A percentile compares a stretch with the other conserved stretches of the same genome.
Evolutionary conservation across 2,329 filamentous ascomycete genomes (phyloP).

Genomic region (Ceratocystis huliohia): DNA sequence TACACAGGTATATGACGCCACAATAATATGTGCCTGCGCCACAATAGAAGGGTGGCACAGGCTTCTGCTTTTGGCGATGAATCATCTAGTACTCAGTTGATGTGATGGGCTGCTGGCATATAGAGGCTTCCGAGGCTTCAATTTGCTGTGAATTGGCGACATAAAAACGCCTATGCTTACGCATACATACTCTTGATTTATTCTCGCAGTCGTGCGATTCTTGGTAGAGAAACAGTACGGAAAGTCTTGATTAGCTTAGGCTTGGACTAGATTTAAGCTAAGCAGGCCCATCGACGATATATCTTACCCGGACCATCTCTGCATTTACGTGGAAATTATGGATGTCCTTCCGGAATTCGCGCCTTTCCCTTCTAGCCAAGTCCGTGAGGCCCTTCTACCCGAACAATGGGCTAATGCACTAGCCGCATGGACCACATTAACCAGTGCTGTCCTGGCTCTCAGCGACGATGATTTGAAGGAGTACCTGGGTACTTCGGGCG

Average conservation of each 20-base stretch:
- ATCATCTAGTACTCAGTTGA: constrained; percentile 9
- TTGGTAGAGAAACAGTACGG: neutral
- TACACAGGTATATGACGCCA: constrained; percentile 1
- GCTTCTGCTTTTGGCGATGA: constrained; percentile 14
- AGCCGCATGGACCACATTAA: constrained; percentile 60
- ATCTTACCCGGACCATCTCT: neutral
- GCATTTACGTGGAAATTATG: constrained; percentile 27
- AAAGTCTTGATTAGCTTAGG: neutral
- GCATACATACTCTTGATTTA: neutral
- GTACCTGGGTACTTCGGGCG: neutral
- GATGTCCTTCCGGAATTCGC: constrained; percentile 56
- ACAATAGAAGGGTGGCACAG: constrained; percentile 9
- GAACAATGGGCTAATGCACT: constrained; percentile 68
- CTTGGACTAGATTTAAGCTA: neutral
- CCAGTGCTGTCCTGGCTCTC: constrained; percentile 51
- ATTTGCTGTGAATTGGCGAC: neutral
- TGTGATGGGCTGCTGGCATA: neutral
- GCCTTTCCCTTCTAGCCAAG: constrained; percentile 56
- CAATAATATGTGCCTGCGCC: constrained; percentile 8
- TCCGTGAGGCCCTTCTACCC: constrained; percentile 52
- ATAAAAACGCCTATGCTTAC: neutral
- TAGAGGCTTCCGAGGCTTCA: neutral
- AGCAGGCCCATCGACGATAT: neutral
- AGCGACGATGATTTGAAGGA: constrained; percentile 42
- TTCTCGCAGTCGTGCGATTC: neutral